phyloP scores from a whole-genome alignment of 2,329 filamentous ascomycete genomes.

The Nannizziopsis arthrosporioides region DNA sequence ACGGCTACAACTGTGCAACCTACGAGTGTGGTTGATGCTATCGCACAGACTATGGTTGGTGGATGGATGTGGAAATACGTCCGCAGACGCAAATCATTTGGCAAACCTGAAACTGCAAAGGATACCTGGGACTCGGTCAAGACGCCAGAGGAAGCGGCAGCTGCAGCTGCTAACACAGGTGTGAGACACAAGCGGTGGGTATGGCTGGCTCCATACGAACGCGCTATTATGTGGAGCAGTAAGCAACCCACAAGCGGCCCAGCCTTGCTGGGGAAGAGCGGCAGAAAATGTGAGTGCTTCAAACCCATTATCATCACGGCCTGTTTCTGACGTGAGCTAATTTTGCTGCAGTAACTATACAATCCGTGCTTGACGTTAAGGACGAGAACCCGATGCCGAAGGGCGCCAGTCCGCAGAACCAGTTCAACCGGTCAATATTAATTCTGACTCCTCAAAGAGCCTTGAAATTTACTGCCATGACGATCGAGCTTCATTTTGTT shows the following conservation, averaged over 20 bases:
- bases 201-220: conserved; percentile 93
- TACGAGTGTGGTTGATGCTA: conserved; percentile 82
- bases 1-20: conserved; percentile 51
- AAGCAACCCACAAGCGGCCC: conserved; percentile 85
- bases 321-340: conserved; percentile 22
- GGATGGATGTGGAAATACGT: conserved; percentile 50
- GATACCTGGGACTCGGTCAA: conserved; percentile 40
- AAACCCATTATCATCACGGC: not conserved
- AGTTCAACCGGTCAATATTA: conserved; percentile 88
- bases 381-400: conserved; percentile 81
- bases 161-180: conserved; percentile 52
- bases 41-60: conserved; percentile 95
- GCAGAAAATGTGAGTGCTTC: conserved; percentile 61
- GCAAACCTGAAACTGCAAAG: conserved; percentile 43
- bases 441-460: conserved; percentile 88
- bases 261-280: conserved; percentile 84
- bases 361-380: conserved; percentile 93
- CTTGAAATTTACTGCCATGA: conserved; percentile 82
- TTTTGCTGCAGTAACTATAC: conserved; percentile 60
- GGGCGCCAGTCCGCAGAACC: conserved; percentile 40
- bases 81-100: conserved; percentile 67
- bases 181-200: conserved; percentile 91
- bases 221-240: conserved; percentile 94
- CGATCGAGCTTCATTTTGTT: conserved; percentile 76
- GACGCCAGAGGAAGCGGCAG: conserved; percentile 55